Evolutionary conservation across 208 protist genomes (phyloP).

Genomic region (Trypanosoma rangeli): DNA sequence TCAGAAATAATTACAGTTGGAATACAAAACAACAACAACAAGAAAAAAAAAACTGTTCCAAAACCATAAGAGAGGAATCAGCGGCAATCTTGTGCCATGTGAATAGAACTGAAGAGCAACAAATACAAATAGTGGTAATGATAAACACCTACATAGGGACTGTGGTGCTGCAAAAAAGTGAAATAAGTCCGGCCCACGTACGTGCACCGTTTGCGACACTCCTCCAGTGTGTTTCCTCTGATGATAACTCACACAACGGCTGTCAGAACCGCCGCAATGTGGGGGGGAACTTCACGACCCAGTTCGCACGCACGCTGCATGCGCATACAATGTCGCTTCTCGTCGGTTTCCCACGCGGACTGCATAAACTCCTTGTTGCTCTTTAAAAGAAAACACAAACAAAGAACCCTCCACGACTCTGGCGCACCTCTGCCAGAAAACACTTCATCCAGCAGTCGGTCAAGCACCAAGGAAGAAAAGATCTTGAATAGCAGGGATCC

Average conservation of each 20-base stretch:
- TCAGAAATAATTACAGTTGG: no score
- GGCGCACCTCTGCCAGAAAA: not conserved
- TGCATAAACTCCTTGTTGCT: conserved; percentile 20
- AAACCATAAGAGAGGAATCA: not conserved
- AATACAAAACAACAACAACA: no score
- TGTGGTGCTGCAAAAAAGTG: not conserved
- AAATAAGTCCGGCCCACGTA: not conserved
- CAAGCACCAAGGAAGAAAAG: conserved; percentile 28
- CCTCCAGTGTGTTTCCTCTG: not conserved
- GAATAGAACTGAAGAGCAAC: not conserved
- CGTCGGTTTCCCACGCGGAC: conserved; percentile 12
- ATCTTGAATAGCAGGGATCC: conserved; percentile 2
- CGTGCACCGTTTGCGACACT: not conserved
- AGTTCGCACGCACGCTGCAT: conserved; percentile 20
- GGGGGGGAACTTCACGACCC: conserved; percentile 12
- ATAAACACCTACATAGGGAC: not conserved
- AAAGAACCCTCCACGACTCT: conserved; percentile 10
- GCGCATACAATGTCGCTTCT: conserved; percentile 5
- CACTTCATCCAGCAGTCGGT: conserved; percentile 3
- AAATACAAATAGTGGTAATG: not conserved
- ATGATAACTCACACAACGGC: conserved; percentile 5
- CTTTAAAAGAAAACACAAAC: conserved; percentile 28
- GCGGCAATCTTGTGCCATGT: not conserved
- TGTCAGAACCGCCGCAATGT: conserved; percentile 19
- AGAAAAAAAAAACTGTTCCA: not conserved